phyloP scores from a whole-genome alignment of 129 eudicot genomes.

The Flaveria sonorensis region DNA sequence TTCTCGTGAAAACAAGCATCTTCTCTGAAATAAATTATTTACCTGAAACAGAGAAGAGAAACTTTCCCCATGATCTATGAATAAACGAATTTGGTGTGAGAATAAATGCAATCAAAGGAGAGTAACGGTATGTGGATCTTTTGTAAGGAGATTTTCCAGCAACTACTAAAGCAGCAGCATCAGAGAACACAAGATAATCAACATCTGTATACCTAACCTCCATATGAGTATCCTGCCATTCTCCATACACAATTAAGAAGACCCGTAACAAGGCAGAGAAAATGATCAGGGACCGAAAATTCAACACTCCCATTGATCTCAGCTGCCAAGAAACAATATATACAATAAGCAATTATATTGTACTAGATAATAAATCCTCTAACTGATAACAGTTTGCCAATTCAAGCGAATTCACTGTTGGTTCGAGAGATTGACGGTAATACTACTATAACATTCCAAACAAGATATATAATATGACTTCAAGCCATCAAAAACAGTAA shows the following conservation, averaged over 20 bases:
- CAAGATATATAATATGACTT: too few relatives aligned
- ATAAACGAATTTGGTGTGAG: constrained; percentile 75
- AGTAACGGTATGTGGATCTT: constrained; percentile 89
- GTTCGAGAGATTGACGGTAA: not conserved
- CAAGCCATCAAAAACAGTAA: not conserved
- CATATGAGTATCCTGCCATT: constrained; percentile 98
- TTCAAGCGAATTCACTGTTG: constrained; percentile 9
- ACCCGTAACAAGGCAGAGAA: constrained; percentile 71
- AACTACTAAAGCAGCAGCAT: constrained; percentile 84
- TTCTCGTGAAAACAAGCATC: not conserved
- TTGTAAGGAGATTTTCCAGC: constrained; percentile 87
- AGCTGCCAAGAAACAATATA: constrained; percentile 18
- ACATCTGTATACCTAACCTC: constrained; percentile 97
- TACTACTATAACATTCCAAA: not conserved
- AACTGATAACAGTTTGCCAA: not conserved
- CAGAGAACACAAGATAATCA: constrained; percentile 91
- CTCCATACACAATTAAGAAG: constrained; percentile 71
- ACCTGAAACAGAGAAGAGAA: constrained; percentile 86
- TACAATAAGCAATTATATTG: constrained; percentile 17
- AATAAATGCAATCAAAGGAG: constrained; percentile 87
- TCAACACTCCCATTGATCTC: constrained; percentile 45
- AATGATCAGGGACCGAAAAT: constrained; percentile 50
- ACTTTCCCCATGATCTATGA: constrained; percentile 90
- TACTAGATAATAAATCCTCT: constrained; percentile 1
- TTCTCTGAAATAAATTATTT: not conserved